Percentiles rank a stretch among this genome's conserved stretches.
These are phyloP conservation scores for Guadua angustifolia DNA, from an alignment of 176 grass and related monocot species.

Conservation along the genomic window DNA sequence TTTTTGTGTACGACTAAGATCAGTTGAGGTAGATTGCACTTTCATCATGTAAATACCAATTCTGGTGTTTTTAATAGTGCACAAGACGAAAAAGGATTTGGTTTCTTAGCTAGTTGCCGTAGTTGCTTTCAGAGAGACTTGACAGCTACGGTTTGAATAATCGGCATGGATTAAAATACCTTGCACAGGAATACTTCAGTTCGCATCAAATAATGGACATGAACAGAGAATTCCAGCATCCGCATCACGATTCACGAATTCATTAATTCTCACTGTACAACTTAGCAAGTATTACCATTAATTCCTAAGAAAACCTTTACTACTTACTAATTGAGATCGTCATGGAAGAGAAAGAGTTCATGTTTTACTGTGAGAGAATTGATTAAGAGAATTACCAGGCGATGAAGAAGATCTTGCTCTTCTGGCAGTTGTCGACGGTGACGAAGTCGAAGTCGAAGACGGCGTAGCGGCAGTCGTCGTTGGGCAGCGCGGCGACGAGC, in stretches of 20 bases:
- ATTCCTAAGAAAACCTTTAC: not conserved
- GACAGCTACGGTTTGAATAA: constrained; percentile 21
- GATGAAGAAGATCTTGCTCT: constrained; percentile 99
- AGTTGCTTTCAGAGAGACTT: constrained; percentile 33
- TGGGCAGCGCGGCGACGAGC: constrained; percentile 77
- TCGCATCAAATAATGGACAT: constrained; percentile 6
- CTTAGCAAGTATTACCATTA: not conserved
- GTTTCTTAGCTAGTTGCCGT: constrained; percentile 18
- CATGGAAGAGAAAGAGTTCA: not conserved
- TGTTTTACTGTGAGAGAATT: not conserved
- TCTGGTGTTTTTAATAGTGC: not conserved
- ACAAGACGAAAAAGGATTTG: constrained; percentile 18
- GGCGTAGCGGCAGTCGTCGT: constrained; percentile 95
- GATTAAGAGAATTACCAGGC: constrained; percentile 56
- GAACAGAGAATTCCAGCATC: not conserved
- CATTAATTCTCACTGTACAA: not conserved
- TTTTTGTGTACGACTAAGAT: not conserved
- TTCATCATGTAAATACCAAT: not conserved
- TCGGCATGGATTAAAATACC: constrained; percentile 1
- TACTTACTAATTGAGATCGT: not conserved
- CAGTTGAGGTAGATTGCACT: not conserved
- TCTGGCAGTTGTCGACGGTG: constrained; percentile 93
- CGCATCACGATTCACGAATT: not conserved
- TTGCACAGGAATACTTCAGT: not conserved
- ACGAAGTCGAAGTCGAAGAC: constrained; percentile 99